Evolutionary conservation across 306 rosid species (phyloP).

Genomic region (Pyrus betulifolia): DNA sequence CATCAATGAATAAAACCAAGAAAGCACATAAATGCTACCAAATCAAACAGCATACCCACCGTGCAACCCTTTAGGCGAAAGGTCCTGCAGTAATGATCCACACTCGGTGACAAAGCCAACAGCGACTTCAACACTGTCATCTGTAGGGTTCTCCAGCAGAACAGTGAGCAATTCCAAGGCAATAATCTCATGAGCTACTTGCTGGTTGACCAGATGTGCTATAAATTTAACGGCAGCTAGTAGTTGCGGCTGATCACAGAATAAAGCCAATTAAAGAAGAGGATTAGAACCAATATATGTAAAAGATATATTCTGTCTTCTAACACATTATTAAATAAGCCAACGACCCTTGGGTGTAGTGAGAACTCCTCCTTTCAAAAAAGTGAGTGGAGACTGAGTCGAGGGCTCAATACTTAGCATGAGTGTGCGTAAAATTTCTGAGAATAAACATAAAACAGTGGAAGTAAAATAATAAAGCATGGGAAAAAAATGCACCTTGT

Average conservation of each 20-base stretch:
- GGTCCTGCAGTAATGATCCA: conserved; percentile 82
- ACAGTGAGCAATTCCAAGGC: conserved; percentile 86
- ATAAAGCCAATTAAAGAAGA: conserved; percentile 4
- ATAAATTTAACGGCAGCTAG: conserved; percentile 93
- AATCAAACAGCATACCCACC: conserved; percentile 50
- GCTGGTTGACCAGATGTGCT: conserved; percentile 92
- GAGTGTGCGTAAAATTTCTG: background rate
- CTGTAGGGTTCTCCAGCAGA: conserved; percentile 83
- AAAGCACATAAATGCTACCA: background rate
- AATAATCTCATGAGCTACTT: conserved; percentile 85
- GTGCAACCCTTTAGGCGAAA: conserved; percentile 84
- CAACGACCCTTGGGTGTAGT: background rate
- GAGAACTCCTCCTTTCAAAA: background rate
- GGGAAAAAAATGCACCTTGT: conserved; percentile 50
- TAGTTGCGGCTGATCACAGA: conserved; percentile 63
- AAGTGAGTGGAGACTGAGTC: background rate
- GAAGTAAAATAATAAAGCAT: background rate
- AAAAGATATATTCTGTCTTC: background rate
- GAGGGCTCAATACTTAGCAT: background rate
- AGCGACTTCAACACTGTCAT: conserved; percentile 96
- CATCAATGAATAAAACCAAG: background rate
- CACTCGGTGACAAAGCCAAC: conserved; percentile 93
- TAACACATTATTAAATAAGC: background rate
- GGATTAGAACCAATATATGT: background rate
- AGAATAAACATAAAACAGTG: background rate